Evolutionary conservation across 1,284 basidiomycete species (phyloP).

Genomic region (Marasmius oreades): DNA sequence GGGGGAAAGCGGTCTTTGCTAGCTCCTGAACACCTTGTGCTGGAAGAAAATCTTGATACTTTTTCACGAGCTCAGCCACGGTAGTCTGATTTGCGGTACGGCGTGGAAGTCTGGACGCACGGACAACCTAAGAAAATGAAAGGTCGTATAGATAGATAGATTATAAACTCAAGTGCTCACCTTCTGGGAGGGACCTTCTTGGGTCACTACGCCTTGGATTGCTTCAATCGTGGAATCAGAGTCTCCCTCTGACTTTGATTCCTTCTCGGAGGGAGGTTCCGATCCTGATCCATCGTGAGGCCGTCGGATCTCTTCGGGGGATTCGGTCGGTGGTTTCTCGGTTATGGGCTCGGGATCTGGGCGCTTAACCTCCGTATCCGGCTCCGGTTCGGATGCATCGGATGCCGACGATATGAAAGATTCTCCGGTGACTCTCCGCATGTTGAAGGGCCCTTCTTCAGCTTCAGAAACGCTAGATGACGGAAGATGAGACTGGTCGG

Average conservation of each 20-base stretch:
- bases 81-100: constrained; percentile 54
- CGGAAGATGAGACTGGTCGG: constrained; percentile 52
- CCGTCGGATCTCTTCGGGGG: background rate
- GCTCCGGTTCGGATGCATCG: constrained; percentile 51
- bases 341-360: constrained; percentile 17
- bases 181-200: constrained; percentile 2
- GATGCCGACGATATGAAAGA: constrained; percentile 59
- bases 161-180: too few relatives aligned
- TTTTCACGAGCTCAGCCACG: constrained; percentile 83
- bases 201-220: constrained; percentile 4
- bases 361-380: constrained; percentile 29
- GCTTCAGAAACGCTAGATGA: constrained; percentile 74
- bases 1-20: constrained; percentile 62
- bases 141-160: background rate
- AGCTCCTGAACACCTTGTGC: constrained; percentile 69
- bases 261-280: constrained; percentile 1
- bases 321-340: background rate
- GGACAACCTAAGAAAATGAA: background rate
- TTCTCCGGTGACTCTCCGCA: constrained; percentile 47
- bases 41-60: constrained; percentile 76
- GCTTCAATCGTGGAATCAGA: constrained; percentile 17
- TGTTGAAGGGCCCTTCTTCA: constrained; percentile 54
- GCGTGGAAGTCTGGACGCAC: constrained; percentile 68
- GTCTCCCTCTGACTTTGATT: constrained; percentile 14
- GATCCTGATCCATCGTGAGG: background rate